A percentile compares a stretch with the other conserved stretches of the same genome.
Conservation (phyloP, 2,329 filamentous ascomycete genomes). For the Huntiella decipiens region DNA sequence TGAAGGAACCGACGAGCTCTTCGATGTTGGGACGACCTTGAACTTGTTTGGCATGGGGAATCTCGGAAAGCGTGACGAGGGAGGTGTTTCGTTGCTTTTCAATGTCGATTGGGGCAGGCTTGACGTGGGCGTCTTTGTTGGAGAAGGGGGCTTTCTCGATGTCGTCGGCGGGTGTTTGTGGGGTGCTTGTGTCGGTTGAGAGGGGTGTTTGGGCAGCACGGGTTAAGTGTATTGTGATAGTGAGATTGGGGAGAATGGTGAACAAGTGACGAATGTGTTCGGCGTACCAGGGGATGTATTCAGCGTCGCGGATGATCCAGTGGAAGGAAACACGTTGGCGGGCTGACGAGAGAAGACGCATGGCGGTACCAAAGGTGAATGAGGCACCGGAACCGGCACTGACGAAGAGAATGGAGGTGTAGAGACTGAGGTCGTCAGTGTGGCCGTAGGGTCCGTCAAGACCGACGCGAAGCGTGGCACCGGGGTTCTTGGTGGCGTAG, state of each 20-base stretch:
- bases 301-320: conserved; percentile 22
- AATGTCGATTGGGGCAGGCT: neutral
- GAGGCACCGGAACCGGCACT: conserved; percentile 43
- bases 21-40: conserved; percentile 15
- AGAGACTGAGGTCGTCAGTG: conserved; percentile 30
- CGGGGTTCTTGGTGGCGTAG: conserved; percentile 30
- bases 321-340: conserved; percentile 17
- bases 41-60: neutral
- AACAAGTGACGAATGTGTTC: conserved; percentile 19
- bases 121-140: neutral
- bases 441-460: conserved; percentile 42
- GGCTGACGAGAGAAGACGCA: conserved; percentile 18
- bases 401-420: conserved; percentile 38
- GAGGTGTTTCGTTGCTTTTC: neutral
- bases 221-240: conserved; percentile 21
- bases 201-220: conserved; percentile 1
- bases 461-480: conserved; percentile 28
- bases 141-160: conserved; percentile 1
- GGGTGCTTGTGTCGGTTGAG: neutral
- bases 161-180: neutral
- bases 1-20: conserved; percentile 18
- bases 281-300: conserved; percentile 21
- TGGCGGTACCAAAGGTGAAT: conserved; percentile 27
- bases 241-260: conserved; percentile 16
- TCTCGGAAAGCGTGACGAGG: neutral